Percentiles rank a stretch among this genome's conserved stretches.
These are phyloP conservation scores for Penicillium expansum DNA, from an alignment of 2,329 filamentous ascomycete species.

Conservation along the genomic window DNA sequence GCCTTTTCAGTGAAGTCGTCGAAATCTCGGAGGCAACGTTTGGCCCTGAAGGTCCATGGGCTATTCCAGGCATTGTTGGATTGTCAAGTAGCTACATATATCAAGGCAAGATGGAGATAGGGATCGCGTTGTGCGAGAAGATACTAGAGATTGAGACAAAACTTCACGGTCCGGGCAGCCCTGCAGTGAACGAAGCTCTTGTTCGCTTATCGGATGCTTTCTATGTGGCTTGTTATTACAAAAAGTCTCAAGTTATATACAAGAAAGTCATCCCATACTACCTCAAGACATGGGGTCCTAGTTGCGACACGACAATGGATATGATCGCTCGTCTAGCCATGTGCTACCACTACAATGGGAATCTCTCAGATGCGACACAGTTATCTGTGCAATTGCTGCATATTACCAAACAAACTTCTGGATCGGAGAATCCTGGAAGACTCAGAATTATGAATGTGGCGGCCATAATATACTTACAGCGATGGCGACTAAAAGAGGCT, in stretches of 20 bases:
- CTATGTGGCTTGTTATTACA: not conserved
- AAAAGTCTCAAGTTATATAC: not conserved
- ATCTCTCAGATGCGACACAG: constrained; percentile 1
- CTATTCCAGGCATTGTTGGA: not conserved
- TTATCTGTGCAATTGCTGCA: not conserved
- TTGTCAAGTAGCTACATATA: not conserved
- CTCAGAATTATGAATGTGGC: not conserved
- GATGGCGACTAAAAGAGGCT: not conserved
- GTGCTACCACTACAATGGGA: not conserved
- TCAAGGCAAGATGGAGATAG: not conserved
- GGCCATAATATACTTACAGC: not conserved
- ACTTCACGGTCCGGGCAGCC: not conserved
- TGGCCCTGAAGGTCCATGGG: not conserved
- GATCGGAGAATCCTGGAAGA: not conserved
- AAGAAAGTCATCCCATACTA: not conserved
- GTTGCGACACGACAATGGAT: not conserved
- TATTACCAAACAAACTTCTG: not conserved
- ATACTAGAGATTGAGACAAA: not conserved
- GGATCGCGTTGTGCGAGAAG: not conserved
- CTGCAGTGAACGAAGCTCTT: not conserved
- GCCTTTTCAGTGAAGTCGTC: not conserved
- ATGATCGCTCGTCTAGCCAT: not conserved
- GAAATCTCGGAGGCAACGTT: not conserved
- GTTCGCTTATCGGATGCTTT: not conserved
- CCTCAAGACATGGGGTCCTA: not conserved